phyloP scores from a whole-genome alignment of 108 stramenopile genomes.

The Pseudonitzschia delicatissima region DNA sequence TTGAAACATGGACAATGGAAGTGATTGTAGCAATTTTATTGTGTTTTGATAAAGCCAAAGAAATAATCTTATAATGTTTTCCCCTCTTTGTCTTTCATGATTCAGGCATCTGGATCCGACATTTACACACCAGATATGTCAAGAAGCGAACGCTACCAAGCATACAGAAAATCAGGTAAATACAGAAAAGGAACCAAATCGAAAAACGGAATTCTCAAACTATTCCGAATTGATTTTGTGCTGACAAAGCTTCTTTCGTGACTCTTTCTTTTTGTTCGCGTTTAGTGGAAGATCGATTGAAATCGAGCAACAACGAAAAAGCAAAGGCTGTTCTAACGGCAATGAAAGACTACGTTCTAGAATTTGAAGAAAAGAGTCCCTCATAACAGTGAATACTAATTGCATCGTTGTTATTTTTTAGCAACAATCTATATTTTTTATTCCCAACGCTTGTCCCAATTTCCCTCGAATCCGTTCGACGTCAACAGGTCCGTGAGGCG shows the following conservation, averaged over 20 bases:
- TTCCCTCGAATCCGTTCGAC: conserved; percentile 23
- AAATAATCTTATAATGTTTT: too few relatives aligned
- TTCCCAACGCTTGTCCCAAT: conserved; percentile 29
- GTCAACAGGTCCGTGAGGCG: conserved; percentile 15
- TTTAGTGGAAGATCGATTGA: conserved; percentile 35
- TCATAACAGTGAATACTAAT: not conserved
- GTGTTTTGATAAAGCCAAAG: too few relatives aligned
- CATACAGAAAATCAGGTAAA: conserved; percentile 23
- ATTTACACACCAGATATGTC: conserved; percentile 43
- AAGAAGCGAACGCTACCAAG: conserved; percentile 25
- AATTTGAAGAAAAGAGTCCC: conserved; percentile 22
- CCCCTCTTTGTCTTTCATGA: not conserved
- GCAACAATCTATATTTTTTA: not conserved
- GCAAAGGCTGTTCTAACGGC: conserved; percentile 23
- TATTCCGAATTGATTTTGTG: too few relatives aligned
- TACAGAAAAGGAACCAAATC: too few relatives aligned
- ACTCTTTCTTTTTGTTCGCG: not conserved
- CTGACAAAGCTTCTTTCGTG: not conserved
- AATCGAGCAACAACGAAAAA: conserved; percentile 23
- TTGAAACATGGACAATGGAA: too few relatives aligned
- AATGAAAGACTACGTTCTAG: conserved; percentile 42
- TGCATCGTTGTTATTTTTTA: not conserved
- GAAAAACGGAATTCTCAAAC: too few relatives aligned
- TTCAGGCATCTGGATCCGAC: conserved; percentile 37
- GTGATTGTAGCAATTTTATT: too few relatives aligned